Conservation (phyloP, 2,329 filamentous ascomycete species). For the Epichloe glyceriae region DNA sequence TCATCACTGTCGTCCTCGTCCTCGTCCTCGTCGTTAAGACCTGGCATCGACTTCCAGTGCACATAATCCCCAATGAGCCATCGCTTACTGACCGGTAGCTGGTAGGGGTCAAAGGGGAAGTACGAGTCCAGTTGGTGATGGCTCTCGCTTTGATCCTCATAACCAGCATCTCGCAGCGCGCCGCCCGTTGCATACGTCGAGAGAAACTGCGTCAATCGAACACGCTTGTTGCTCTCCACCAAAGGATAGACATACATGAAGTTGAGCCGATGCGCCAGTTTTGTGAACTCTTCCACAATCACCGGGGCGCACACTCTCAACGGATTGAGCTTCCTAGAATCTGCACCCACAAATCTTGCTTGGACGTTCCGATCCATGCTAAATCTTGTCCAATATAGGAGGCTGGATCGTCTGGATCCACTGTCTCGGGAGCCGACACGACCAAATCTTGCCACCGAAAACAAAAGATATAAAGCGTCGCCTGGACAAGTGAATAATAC, state of each 20-base stretch:
- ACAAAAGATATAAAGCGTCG: constrained; percentile 88
- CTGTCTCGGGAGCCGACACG: constrained; percentile 42
- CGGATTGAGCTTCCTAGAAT: constrained; percentile 87
- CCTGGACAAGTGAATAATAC: constrained; percentile 83
- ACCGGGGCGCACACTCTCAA: constrained; percentile 85
- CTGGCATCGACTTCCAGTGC: constrained; percentile 63
- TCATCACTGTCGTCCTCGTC: constrained; percentile 42
- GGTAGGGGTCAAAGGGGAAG: constrained; percentile 96
- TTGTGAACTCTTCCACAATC: constrained; percentile 86
- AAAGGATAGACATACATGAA: constrained; percentile 84
- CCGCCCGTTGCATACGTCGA: constrained; percentile 43
- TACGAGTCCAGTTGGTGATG: constrained; percentile 83
- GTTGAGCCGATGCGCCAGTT: constrained; percentile 69
- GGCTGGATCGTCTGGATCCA: constrained; percentile 48
- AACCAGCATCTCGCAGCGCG: constrained; percentile 36
- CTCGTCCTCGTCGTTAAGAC: constrained; percentile 47
- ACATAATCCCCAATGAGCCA: constrained; percentile 84
- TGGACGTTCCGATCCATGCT: constrained; percentile 62
- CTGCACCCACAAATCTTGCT: constrained; percentile 60
- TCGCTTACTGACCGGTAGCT: constrained; percentile 70
- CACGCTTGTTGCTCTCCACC: constrained; percentile 82
- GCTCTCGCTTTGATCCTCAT: constrained; percentile 51
- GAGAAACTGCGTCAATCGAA: constrained; percentile 63
- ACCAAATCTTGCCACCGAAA: constrained; percentile 94
- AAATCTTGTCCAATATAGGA: constrained; percentile 59